Conservation (phyloP, 352 stramenopile genomes). For the Poterioochromonas sp. region DNA sequence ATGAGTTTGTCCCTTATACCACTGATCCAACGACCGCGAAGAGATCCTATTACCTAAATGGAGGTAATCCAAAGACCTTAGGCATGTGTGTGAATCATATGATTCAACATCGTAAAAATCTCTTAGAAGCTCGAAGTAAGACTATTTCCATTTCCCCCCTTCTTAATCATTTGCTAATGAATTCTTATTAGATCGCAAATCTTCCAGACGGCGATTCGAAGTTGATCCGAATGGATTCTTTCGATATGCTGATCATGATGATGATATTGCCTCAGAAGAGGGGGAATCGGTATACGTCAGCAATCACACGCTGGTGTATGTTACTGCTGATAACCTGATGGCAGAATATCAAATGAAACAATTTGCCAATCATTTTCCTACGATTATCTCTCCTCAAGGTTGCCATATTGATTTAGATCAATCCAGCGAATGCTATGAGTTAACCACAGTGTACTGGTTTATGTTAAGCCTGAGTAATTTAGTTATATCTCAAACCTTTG, state of each 20-base stretch:
- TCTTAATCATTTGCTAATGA: too few species aligned
- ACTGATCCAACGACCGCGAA: too few species aligned
- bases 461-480: background rate
- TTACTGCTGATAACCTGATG: background rate
- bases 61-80: background rate
- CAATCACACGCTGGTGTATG: too few species aligned
- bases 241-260: too few species aligned
- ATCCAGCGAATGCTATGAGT: background rate
- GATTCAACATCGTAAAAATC: too few species aligned
- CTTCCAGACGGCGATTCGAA: too few species aligned
- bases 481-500: background rate
- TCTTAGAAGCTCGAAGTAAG: too few species aligned
- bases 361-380: background rate
- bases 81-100: background rate
- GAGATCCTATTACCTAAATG: background rate
- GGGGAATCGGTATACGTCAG: too few species aligned
- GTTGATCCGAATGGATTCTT: too few species aligned
- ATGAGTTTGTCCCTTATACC: background rate
- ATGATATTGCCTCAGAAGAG: too few species aligned
- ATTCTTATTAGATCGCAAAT: too few species aligned
- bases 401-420: conserved; percentile 6
- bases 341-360: background rate
- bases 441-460: background rate
- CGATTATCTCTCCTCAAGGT: background rate
- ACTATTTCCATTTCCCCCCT: too few species aligned